Base-by-base conservation (phyloP, 768 basidiomycete species). In the Suillus luteus region DNA sequence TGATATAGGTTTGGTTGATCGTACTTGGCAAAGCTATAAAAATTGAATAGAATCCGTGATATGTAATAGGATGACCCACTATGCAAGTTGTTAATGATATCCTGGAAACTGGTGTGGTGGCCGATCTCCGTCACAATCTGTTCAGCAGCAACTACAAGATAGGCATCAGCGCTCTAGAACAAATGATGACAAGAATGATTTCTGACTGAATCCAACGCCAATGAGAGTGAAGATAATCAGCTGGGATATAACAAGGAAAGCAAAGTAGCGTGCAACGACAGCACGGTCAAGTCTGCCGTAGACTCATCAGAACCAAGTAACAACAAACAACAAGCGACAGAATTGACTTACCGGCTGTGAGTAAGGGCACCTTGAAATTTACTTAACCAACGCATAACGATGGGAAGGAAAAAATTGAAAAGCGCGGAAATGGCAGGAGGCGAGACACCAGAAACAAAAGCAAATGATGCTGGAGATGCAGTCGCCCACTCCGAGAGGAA, bases 191-290 rank as follows among this genome's bases (percentile, higher is more conserved):
- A n/a, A 81, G 3, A 41, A 40, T 22, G 7, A 58, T 38, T 58
- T 27, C 89, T 68, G 63, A 92, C 92, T 88, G 79, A 95, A 95
- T 62, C 89, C 81, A 55, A 96, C 95, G 68, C 93, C 92, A 65
- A 98, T 88, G 63, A 96, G 76, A 17, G 93, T 96, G 81, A 99
- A 99, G 77, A 99, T 88, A 66, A 99, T 82, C 70, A 99, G 78
- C 73, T 98, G 95, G 59, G 91, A 93, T 76, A 97, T 90, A 64
- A 99, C 88, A 76, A 99, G 81, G 84, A 99, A 99, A 1, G 91
- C 82, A 72, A 90, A 99, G 77, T 98, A 99, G 57, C 95, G 88
- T 22, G 93, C 93, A 44, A 96, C 83, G 64, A 99, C 96, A 43
- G 90, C 89, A 40, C 97, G 90, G 70, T 99, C 96, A 60, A 95